Conservation (phyloP, 257 asterid species). For the Rauvolfia tetraphylla region DNA sequence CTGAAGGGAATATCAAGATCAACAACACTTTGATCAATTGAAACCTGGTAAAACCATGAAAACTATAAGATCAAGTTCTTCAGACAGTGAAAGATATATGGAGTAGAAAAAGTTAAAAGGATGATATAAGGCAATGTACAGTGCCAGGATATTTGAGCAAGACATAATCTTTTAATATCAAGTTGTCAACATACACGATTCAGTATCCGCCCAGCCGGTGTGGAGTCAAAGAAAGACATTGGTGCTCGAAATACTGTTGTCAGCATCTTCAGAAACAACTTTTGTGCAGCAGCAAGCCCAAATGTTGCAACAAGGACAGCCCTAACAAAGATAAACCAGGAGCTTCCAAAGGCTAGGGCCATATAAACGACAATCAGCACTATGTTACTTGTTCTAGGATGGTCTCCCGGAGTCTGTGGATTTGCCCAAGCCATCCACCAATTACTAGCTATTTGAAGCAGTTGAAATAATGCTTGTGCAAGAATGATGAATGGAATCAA, state of each 20-base stretch:
- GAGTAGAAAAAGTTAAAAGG: slow-evolving; percentile 1
- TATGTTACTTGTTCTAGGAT: slow-evolving; percentile 67
- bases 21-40: slow-evolving; percentile 95
- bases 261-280: slow-evolving; percentile 77
- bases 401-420: slow-evolving; percentile 87
- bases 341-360: slow-evolving; percentile 98
- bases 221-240: slow-evolving; percentile 96
- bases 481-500: slow-evolving; percentile 79
- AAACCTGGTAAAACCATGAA: slow-evolving; percentile 65
- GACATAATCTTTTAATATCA: neutral
- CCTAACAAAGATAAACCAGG: slow-evolving; percentile 85
- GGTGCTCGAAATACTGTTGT: slow-evolving; percentile 76
- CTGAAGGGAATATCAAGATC: slow-evolving; percentile 99
- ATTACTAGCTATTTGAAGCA: slow-evolving; percentile 95
- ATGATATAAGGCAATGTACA: slow-evolving; percentile 10
- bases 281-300: slow-evolving; percentile 97
- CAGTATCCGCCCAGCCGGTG: slow-evolving; percentile 92
- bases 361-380: slow-evolving; percentile 79
- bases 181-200: slow-evolving; percentile 65
- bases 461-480: slow-evolving; percentile 90
- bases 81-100: slow-evolving; percentile 1
- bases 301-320: slow-evolving; percentile 95
- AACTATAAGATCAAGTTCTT: slow-evolving; percentile 24
- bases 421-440: slow-evolving; percentile 99
- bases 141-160: slow-evolving; percentile 6